Base-by-base conservation (phyloP, 202 grass and related monocot species). In the Bolboschoenoplectus hybrid region DNA sequence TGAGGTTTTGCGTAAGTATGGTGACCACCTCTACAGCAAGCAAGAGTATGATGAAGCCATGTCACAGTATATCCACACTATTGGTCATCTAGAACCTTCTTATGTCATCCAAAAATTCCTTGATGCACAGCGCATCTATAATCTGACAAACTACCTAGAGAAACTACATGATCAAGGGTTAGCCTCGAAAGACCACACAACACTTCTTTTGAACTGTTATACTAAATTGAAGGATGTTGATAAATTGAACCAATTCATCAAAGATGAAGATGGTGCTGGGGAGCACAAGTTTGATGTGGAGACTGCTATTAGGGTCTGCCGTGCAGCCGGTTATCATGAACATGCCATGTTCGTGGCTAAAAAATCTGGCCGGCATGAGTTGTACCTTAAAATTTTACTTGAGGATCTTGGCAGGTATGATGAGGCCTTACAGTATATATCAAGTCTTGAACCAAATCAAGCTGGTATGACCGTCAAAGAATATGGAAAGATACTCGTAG, bases 31-130 rank as follows among this genome's bases (percentile, higher is more conserved):
- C 49, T 94, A 99, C 88, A 89, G 88, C 10, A 96, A 96, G 75
- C 97, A 99, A 80, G 92, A 99, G 82, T 99, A 97, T 90, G 88
- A 97, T 88, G 92, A 99, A 89, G 93, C 93, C 45, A 97, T 99
- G 92, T 90, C 87, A 55, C 97, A 99, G 81, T 99, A 97, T 88
- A 99, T 99, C 63, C 85, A 91, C 76, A 97, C 97, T 73, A 99
- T 99, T 85, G 93, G 97, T 74, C 87, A 99, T 88, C 92, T 97
- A 66, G 93, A 99, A 86, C 97, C 92, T 2, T 99, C 93, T 53
- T 97, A 97, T 89, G 97, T 99, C 80, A 99, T 97, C 85, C 93
- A 99, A 81, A 99, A 99, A 80, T 99, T 99, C 81, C 90, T 99
- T 81, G 97, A 99, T 87, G 92, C 97, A 81, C 93, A 99, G 83